phyloP scores from a whole-genome alignment of 1,284 basidiomycete genomes.

The Ustilago cynodontis region DNA sequence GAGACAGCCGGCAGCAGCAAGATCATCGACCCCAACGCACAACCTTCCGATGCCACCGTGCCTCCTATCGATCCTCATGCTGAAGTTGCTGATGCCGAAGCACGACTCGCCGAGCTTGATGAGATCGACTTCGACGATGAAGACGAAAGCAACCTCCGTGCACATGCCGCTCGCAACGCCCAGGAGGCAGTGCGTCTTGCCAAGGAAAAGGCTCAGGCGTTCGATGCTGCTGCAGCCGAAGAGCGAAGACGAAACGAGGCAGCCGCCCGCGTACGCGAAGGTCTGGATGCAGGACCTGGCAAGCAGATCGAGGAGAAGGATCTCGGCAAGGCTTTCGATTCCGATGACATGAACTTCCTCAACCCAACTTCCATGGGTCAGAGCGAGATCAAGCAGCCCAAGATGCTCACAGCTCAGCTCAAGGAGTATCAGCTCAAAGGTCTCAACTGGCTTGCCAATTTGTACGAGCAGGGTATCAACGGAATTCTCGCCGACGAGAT shows the following conservation, averaged over 20 bases:
- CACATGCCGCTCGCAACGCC: conserved; percentile 89
- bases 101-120: conserved; percentile 72
- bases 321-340: conserved; percentile 67
- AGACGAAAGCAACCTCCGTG: conserved; percentile 88
- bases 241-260: conserved; percentile 79
- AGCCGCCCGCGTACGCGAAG: conserved; percentile 51
- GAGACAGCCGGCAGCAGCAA: conserved; percentile 71
- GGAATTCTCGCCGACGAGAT: conserved; percentile 82
- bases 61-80: conserved; percentile 77
- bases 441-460: conserved; percentile 95
- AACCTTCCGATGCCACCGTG: conserved; percentile 57
- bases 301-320: conserved; percentile 59
- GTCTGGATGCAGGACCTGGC: conserved; percentile 31
- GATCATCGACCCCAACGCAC: conserved; percentile 48
- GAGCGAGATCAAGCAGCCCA: conserved; percentile 88
- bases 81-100: conserved; percentile 67
- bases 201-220: conserved; percentile 83
- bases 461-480: conserved; percentile 96
- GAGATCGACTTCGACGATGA: conserved; percentile 97
- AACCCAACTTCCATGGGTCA: conserved; percentile 90
- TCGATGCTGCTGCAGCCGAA: conserved; percentile 84
- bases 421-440: conserved; percentile 99
- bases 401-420: conserved; percentile 94
- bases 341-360: conserved; percentile 98
- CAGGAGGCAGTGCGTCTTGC: conserved; percentile 88